Conservation (phyloP, 768 basidiomycete species). For the Pulveroboletus frians region DNA sequence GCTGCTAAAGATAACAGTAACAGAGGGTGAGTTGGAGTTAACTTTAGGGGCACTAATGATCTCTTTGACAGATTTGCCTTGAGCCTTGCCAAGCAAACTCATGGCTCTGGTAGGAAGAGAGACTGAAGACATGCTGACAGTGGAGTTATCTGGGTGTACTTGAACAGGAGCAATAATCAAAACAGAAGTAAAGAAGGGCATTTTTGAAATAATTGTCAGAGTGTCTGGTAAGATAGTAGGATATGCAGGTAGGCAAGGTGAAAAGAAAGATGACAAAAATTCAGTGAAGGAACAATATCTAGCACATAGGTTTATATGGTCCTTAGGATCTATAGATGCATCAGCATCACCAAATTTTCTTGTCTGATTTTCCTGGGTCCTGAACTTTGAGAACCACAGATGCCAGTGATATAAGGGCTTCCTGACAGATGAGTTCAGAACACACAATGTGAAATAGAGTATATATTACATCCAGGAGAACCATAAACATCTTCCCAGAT, state of each 20-base stretch:
- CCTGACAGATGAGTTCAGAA: constrained; percentile 3
- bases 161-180: constrained; percentile 22
- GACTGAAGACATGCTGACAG: too few relatives aligned
- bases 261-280: constrained; percentile 15
- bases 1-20: constrained; percentile 28
- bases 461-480: background rate
- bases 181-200: constrained; percentile 32
- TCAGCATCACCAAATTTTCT: background rate
- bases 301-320: constrained; percentile 16
- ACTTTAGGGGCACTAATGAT: background rate
- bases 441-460: constrained; percentile 15
- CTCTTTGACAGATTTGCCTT: too few relatives aligned
- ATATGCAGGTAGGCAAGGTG: background rate
- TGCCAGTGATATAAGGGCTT: constrained; percentile 4
- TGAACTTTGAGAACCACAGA: too few relatives aligned
- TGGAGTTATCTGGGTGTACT: too few relatives aligned
- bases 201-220: constrained; percentile 33
- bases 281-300: constrained; percentile 7
- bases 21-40: constrained; percentile 1
- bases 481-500: background rate
- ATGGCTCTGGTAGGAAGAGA: too few relatives aligned
- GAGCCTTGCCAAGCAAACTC: too few relatives aligned
- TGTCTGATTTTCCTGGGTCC: background rate
- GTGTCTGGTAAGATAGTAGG: constrained; percentile 13
- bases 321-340: background rate